Conservation (phyloP, 495 filamentous ascomycete genomes). For the Talaromyces thailandensis region DNA sequence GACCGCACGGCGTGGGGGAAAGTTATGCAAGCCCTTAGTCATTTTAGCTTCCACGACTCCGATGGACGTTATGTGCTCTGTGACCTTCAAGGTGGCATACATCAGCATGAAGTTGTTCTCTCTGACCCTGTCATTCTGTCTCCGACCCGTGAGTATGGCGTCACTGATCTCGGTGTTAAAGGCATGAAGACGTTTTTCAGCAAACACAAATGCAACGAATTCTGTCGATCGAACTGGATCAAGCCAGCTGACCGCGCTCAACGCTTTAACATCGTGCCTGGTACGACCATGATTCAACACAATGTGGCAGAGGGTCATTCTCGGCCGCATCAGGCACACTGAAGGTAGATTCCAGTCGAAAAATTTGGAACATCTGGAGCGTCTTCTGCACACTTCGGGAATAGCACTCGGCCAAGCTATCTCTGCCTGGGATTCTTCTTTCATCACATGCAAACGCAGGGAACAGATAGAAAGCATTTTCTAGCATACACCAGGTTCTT, state of each 20-base stretch:
- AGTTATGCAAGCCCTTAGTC: neutral
- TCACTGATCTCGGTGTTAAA: neutral
- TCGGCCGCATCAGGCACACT: too few relatives aligned
- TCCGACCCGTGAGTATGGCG: neutral
- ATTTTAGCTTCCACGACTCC: neutral
- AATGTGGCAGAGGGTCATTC: neutral
- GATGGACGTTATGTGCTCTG: neutral
- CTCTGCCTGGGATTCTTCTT: too few relatives aligned
- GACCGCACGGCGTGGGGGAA: neutral
- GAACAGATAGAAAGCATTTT: too few relatives aligned
- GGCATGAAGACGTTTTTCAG: neutral
- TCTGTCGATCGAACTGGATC: neutral
- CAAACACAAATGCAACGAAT: neutral
- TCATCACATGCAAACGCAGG: too few relatives aligned
- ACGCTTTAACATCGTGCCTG: neutral
- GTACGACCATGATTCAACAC: neutral
- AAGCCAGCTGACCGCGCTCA: neutral
- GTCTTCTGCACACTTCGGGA: too few relatives aligned
- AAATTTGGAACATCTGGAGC: too few relatives aligned
- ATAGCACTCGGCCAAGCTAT: too few relatives aligned
- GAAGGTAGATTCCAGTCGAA: too few relatives aligned
- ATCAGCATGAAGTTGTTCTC: neutral
- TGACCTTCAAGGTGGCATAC: neutral
- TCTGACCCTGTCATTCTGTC: neutral
- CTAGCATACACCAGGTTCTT: too few relatives aligned